Evolutionary conservation across 306 rosid genomes (phyloP).

Genomic region (Prunus salicina): DNA sequence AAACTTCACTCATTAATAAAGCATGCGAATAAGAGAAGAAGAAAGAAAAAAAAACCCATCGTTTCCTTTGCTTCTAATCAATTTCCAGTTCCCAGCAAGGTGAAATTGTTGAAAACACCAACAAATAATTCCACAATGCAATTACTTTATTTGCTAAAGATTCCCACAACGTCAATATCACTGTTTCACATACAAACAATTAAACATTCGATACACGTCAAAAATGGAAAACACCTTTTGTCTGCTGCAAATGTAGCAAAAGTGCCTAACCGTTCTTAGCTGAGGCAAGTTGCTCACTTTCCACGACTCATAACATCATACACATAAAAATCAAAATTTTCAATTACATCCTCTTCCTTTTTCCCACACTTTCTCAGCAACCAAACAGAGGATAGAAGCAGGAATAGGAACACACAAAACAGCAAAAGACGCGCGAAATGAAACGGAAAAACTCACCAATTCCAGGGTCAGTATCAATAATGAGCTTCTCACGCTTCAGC

Average conservation of each 20-base stretch:
- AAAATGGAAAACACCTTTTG: constrained; percentile 14
- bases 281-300: neutral
- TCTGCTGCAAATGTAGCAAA: neutral
- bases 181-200: neutral
- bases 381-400: neutral
- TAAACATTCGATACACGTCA: neutral
- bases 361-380: constrained; percentile 5
- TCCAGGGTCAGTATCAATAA: constrained; percentile 97
- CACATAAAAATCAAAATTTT: neutral
- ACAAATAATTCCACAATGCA: neutral
- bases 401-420: neutral
- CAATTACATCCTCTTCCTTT: neutral
- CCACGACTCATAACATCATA: neutral
- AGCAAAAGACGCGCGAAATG: neutral
- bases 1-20: neutral
- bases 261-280: neutral
- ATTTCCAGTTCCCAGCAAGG: neutral
- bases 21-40: neutral
- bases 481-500: constrained; percentile 54
- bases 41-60: neutral
- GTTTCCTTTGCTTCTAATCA: neutral
- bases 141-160: neutral
- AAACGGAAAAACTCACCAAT: constrained; percentile 51
- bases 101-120: neutral
- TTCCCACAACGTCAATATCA: neutral